A percentile compares a stretch with the other conserved stretches of the same genome.
Conservation (phyloP, 345 rosid genomes). For the Crucihimalaya himalaica region DNA sequence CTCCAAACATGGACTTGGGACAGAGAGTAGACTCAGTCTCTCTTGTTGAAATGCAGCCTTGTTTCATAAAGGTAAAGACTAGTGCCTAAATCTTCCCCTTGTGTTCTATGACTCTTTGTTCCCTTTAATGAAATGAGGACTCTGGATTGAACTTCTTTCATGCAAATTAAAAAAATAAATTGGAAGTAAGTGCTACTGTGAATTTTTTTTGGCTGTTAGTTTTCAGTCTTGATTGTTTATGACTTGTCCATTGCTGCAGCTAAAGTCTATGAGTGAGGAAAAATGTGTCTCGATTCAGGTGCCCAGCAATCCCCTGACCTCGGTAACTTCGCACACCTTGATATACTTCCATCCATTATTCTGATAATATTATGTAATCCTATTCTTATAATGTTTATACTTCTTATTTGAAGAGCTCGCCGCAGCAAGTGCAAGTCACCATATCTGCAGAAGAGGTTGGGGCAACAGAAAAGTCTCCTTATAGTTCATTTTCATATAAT, state of each 20-base stretch:
- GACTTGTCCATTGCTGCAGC: slow-evolving; percentile 53
- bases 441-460: slow-evolving; percentile 91
- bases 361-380: slow-evolving; percentile 2
- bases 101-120: slow-evolving; percentile 3
- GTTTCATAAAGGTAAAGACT: slow-evolving; percentile 75
- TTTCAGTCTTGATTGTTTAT: not conserved
- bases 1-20: slow-evolving; percentile 80
- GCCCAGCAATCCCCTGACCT: slow-evolving; percentile 58
- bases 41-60: slow-evolving; percentile 70
- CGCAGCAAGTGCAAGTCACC: slow-evolving; percentile 63
- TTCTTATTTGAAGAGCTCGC: slow-evolving; percentile 55
- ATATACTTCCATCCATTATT: slow-evolving; percentile 25
- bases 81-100: slow-evolving; percentile 1
- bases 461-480: slow-evolving; percentile 79
- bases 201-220: not conserved
- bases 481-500: slow-evolving; percentile 64
- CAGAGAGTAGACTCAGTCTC: slow-evolving; percentile 71
- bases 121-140: slow-evolving; percentile 3
- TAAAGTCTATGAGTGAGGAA: slow-evolving; percentile 61
- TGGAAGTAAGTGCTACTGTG: slow-evolving; percentile 11
- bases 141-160: slow-evolving; percentile 18
- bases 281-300: slow-evolving; percentile 70
- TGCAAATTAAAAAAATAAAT: slow-evolving; percentile 11
- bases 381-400: slow-evolving; percentile 18
- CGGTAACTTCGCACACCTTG: slow-evolving; percentile 50